Evolutionary conservation across 2,329 filamentous ascomycete genomes (phyloP), one percentile per base, ranked within the genome.

Genomic region (Macrophomina pseudophaseolina): DNA sequence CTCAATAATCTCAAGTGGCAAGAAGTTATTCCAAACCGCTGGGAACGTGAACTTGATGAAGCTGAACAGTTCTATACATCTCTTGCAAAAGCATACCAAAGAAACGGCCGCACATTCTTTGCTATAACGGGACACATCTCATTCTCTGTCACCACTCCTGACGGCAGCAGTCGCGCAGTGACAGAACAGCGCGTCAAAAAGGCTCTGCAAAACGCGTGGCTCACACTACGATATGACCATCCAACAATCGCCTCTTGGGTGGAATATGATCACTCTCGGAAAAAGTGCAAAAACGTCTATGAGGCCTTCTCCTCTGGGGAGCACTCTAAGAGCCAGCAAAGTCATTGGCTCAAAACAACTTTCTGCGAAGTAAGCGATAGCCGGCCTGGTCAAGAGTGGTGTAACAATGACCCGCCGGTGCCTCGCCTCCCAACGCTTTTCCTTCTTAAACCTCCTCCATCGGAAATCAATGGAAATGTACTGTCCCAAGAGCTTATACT

Each of bases 61-160:
- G 72, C 75, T 0, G 80, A 83, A 64, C 69, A 78, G 16, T 80
- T 79, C 42, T 83, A 83, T 66, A 74, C 78, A 0, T 70, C 76
- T 0, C 68, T 82, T 9, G 73, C 73, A 0, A 76, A 74, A 11
- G 68, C 72, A 0, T 81, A 77, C 46, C 71, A 78, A 30, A 78
- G 72, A 1, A 81, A 73, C 35, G 79, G 78, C 0, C 78, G 80
- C 1, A 78, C 74, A 63, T 80, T 76, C 68, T 83, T 82, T 59
- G 77, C 76, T 2, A 81, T 84, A 4, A 81, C 81, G 0, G 80
- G 78, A 0, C 76, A 78, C 18, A 52, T 81, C 1, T 78, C 79
- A 8, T 0, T 80, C 0, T 69, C 66, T 0, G 60, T 76, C 2
- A n/a, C 51, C 0, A 5, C 68, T 0, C n/a, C 67, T 0, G 5